Percentiles rank a stretch among this genome's conserved stretches.
Evolutionary conservation across 805 yeast genomes (phyloP).

Genomic region (Yarrowia divulgata): DNA sequence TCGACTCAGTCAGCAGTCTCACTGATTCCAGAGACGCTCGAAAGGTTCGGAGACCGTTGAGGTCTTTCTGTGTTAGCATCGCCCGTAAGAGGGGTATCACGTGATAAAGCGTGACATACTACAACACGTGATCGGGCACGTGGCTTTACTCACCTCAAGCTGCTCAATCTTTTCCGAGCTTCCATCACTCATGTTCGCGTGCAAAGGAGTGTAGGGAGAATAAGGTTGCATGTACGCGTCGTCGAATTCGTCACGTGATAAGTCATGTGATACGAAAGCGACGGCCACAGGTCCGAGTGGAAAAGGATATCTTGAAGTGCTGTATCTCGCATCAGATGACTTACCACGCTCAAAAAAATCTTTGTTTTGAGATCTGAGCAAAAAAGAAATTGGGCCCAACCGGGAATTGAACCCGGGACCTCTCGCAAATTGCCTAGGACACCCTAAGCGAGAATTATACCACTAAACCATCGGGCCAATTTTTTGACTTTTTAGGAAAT

Average conservation of each 20-base stretch:
- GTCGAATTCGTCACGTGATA: neutral
- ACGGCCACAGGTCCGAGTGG: too few relatives aligned
- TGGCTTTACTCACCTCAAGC: slow-evolving; percentile 28
- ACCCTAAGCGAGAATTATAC: slow-evolving; percentile 39
- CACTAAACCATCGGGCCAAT: slow-evolving; percentile 38
- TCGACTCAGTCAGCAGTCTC: slow-evolving; percentile 14
- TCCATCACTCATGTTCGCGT: slow-evolving; percentile 19
- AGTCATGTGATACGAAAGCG: neutral
- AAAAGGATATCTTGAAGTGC: too few relatives aligned
- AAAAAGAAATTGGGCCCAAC: slow-evolving; percentile 29
- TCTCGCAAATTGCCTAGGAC: slow-evolving; percentile 38
- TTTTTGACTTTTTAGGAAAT: neutral
- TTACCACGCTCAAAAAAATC: neutral
- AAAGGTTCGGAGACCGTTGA: neutral
- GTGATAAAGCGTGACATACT: too few relatives aligned
- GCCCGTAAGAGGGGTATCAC: neutral
- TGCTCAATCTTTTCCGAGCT: slow-evolving; percentile 11
- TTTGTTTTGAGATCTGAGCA: neutral
- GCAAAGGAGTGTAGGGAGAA: neutral
- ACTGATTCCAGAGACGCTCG: slow-evolving; percentile 23
- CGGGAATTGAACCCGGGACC: slow-evolving; percentile 40
- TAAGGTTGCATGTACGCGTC: neutral
- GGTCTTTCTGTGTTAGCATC: slow-evolving; percentile 11
- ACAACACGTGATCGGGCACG: too few relatives aligned
- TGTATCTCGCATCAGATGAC: too few relatives aligned